phyloP scores from a whole-genome alignment of 495 filamentous ascomycete genomes.

The Durotheca rogersii region DNA sequence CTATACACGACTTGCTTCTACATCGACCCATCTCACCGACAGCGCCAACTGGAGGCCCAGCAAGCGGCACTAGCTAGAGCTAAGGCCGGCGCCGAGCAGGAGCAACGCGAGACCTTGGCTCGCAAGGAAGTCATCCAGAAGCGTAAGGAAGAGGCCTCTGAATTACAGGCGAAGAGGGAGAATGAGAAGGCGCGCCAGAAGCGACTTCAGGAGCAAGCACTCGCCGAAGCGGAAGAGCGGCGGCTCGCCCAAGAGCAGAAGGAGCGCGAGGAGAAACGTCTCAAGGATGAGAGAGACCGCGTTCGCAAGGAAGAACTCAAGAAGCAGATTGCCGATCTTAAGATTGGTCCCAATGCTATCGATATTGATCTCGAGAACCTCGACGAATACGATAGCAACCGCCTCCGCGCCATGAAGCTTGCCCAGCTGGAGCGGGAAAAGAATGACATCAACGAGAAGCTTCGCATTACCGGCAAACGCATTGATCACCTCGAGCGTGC shows the following conservation, averaged over 20 bases:
- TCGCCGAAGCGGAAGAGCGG: conserved; percentile 82
- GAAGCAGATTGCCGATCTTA: conserved; percentile 93
- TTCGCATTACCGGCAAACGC: conserved; percentile 88
- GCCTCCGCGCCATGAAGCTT: conserved; percentile 89
- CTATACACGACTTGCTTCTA: conserved; percentile 92
- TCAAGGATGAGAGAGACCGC: conserved; percentile 85
- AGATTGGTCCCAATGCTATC: conserved; percentile 73
- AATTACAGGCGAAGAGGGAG: conserved; percentile 79
- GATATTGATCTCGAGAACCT: conserved; percentile 75
- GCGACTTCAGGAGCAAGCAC: conserved; percentile 76
- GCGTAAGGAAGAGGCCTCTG: conserved; percentile 90
- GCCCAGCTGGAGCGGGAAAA: conserved; percentile 96
- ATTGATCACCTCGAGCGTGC: conserved; percentile 98
- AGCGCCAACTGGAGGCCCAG: conserved; percentile 74
- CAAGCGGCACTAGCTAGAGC: conserved; percentile 77
- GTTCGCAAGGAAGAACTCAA: conserved; percentile 92
- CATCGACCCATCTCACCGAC: conserved; percentile 84
- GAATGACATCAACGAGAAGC: conserved; percentile 84
- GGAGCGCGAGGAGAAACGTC: conserved; percentile 82
- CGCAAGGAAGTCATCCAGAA: conserved; percentile 90
- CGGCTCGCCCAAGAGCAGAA: conserved; percentile 87
- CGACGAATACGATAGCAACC: conserved; percentile 82
- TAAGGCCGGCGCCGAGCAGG: conserved; percentile 81
- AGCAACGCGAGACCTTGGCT: conserved; percentile 85
- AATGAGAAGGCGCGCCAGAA: conserved; percentile 89